These are phyloP conservation scores for California macrophylla DNA, from an alignment of 441 rosid genomes.

Conservation along the genomic window DNA sequence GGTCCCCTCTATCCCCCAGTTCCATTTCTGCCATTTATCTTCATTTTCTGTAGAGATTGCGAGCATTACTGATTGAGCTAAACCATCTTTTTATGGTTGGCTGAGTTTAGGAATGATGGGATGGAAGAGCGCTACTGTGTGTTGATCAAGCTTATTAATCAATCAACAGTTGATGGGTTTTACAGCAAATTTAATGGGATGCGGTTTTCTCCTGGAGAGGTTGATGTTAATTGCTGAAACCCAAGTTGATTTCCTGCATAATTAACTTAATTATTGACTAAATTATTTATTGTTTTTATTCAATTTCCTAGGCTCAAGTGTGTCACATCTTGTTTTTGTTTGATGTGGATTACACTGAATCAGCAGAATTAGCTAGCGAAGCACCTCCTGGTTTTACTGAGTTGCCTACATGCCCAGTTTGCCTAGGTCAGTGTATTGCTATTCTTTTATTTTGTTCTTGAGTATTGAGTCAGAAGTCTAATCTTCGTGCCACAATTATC, in stretches of 20 bases:
- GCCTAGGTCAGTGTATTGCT: constrained; percentile 52
- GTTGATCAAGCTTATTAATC: constrained; percentile 47
- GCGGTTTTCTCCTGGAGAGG: constrained; percentile 77
- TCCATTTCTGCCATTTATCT: not conserved
- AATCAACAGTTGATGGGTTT: constrained; percentile 50
- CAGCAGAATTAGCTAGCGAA: constrained; percentile 50
- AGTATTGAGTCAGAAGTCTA: not conserved
- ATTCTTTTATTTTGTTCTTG: not conserved
- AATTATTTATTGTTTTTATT: not conserved
- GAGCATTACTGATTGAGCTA: not conserved
- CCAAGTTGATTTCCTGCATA: not conserved
- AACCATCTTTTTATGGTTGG: not conserved
- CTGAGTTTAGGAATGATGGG: constrained; percentile 56
- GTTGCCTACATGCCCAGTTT: constrained; percentile 83
- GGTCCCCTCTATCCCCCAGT: constrained; percentile 23
- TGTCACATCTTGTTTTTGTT: constrained; percentile 61
- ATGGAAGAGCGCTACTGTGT: constrained; percentile 90
- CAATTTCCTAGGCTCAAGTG: constrained; percentile 54
- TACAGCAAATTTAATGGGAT: constrained; percentile 49
- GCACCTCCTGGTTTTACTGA: constrained; percentile 65
- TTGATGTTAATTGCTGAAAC: constrained; percentile 16
- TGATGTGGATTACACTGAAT: constrained; percentile 60
- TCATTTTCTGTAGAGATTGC: not conserved
- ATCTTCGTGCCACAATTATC: not conserved
- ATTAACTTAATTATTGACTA: not conserved